Base-by-base conservation (phyloP, 345 rosid species). In the Kernera saxatilis region DNA sequence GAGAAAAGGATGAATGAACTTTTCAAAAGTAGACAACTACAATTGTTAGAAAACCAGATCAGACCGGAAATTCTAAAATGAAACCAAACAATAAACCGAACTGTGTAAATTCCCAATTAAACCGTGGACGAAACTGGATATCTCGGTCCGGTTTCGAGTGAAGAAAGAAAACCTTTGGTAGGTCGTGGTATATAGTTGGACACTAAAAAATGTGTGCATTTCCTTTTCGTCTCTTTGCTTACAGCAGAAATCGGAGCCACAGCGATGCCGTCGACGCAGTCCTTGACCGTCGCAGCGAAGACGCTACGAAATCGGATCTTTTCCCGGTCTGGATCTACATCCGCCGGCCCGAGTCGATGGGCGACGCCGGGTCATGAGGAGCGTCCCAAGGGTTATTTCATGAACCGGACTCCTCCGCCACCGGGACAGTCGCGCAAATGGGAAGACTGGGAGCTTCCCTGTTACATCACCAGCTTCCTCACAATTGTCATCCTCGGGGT, bases 391-490 rank as follows among this genome's bases (percentile, higher is more conserved):
- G 99, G 99, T 3, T 88, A 89, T 83, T 83, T 88, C 49, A 82
- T 94, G 81, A 94, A 89, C 76, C 81, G 96, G 23, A 69, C 86
- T 5, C 98, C 98, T 4, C 82, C 77, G 5, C 81, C 96, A 33
- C 84, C 92, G 3, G 99, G 97, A 25, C 92, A 91, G 70, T 71
- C 93, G 3, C 92, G 99, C 15, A 85, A 89, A 49, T 94, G 98
- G 97, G 98, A 93, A 72, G 98, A 93, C 66, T 93, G 98, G 98
- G 97, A 93, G 89, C 89, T 93, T 2, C 99, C 99, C 19, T 91
- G 98, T 87, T 94, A 94, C 83, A 57, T 94, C 83, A 89, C 98
- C 8, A 91, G 99, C 86, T 94, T 91, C 84, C 87, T 94, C 72
- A 81, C 99, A 37, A 79, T 94, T 69, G 98, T 94, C 59, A 94